Conservation (phyloP, 306 rosid species). For the Cicer cuneatum region DNA sequence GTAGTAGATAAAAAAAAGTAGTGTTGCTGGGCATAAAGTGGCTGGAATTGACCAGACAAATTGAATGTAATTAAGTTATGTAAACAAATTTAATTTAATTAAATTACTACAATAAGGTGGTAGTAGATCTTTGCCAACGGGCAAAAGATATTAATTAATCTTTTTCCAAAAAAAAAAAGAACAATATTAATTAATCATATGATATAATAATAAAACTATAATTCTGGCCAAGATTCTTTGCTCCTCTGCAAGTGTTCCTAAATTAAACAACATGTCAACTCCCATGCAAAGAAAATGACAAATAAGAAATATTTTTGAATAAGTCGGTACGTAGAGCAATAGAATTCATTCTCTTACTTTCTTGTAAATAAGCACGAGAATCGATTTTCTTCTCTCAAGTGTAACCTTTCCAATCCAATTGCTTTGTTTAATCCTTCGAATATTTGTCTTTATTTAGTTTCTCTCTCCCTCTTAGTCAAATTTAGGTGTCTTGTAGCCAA, state of each 20-base stretch:
- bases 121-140: conserved; percentile 51
- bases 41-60: conserved; percentile 36
- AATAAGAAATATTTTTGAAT: conserved; percentile 42
- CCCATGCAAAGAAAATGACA: conserved; percentile 58
- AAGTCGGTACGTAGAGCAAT: conserved; percentile 45
- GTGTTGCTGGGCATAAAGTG: conserved; percentile 7
- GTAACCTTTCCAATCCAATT: conserved; percentile 47
- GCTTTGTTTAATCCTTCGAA: conserved; percentile 68
- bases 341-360: conserved; percentile 63
- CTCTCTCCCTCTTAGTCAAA: conserved; percentile 57
- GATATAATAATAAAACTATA: conserved; percentile 33
- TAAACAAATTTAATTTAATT: background rate
- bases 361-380: conserved; percentile 55
- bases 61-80: conserved; percentile 32
- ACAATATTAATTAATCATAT: conserved; percentile 13
- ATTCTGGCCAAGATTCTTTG: conserved; percentile 64
- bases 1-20: conserved; percentile 29
- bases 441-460: conserved; percentile 73
- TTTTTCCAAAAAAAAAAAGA: conserved; percentile 2
- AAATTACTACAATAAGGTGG: conserved; percentile 34
- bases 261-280: conserved; percentile 61
- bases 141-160: conserved; percentile 41
- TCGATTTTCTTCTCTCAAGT: conserved; percentile 47
- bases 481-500: conserved; percentile 54
- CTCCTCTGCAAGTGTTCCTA: conserved; percentile 54